Percentiles rank a stretch among this genome's conserved stretches.
Evolutionary conservation across 2,329 filamentous ascomycete genomes (phyloP).

Genomic region (Trichophaea hybrida): DNA sequence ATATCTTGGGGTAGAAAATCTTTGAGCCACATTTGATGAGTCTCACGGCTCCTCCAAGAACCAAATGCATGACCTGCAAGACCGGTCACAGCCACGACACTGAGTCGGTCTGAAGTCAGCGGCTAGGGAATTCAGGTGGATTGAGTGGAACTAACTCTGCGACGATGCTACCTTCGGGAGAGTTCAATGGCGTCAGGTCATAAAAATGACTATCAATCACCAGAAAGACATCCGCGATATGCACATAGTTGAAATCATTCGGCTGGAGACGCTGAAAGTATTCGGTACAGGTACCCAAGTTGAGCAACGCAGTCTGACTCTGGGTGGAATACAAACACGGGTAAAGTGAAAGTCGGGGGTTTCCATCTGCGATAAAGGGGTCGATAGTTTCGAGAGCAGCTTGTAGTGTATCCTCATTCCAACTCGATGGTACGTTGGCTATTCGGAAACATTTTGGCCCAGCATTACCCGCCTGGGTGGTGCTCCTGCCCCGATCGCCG

Average conservation of each 20-base stretch:
- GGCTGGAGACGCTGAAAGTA: background rate
- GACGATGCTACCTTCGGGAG: no score
- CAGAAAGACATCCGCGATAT: background rate
- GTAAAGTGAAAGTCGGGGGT: background rate
- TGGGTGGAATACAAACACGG: background rate
- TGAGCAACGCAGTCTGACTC: conserved; percentile 4
- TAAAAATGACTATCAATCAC: conserved; percentile 2
- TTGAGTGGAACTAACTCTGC: no score
- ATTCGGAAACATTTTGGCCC: background rate
- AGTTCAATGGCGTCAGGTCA: conserved; percentile 3
- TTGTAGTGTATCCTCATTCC: background rate
- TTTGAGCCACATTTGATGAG: conserved; percentile 7
- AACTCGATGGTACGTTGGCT: background rate
- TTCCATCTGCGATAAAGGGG: background rate
- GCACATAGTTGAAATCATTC: background rate
- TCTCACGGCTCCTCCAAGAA: conserved; percentile 6
- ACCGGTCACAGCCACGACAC: no score
- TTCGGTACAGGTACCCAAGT: background rate
- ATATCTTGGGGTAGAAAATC: conserved; percentile 7
- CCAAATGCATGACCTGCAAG: conserved; percentile 6
- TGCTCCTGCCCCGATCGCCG: no score
- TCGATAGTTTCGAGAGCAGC: background rate
- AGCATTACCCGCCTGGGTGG: no score
- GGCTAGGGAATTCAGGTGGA: no score
- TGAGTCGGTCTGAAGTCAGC: no score